Base-by-base conservation (phyloP, 2,329 filamentous ascomycete genomes). In the Ustulina deusta region DNA sequence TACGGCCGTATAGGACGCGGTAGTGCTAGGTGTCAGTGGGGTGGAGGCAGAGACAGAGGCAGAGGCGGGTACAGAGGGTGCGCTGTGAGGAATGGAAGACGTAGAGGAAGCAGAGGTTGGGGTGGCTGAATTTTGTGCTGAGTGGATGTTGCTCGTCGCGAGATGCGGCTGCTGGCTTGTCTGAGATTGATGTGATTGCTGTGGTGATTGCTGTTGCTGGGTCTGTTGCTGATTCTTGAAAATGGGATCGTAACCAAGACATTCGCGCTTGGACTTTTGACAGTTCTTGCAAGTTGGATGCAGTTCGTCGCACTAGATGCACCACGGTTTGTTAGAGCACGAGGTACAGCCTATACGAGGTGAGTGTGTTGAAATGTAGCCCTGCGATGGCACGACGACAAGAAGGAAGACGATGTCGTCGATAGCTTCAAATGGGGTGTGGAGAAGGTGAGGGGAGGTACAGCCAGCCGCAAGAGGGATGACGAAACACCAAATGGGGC, bases 271-370 rank as follows among this genome's bases (percentile, higher is more conserved):
- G 73, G 91, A 94, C 80, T 96, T 96, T 77, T 91, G 90, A 82
- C 93, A 96, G 78, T 96, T 93, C 82, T 93, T 90, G 85, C 96
- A 99, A 68, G 91, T 90, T 25, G 96, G 96, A 80, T 97, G 94
- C 69, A 89, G 90, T 85, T 99, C 96, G 87, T 98, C 96, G 83
- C 96, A 99, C 96, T 97, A 79, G 73, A 74, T 70, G 51, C 27
- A 66, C 42, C 40, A 46, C 13, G 13, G 2, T 54, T 49, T 49
- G 62, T 70, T 68, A 70, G 65, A 62, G 48, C 17, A 20, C 46
- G 20, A 52, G 29, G 13, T 17, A 36, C 60, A 17, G 38, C 69
- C 56, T 9, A 56, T 7, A 51, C 40, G 48, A 60, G 27, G 27
- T 48, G 20, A 46, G 40, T 56, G 44, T 60, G 27, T 7, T 27